Conservation (phyloP, 345 rosid genomes). For the Bruguiera parviflora region DNA sequence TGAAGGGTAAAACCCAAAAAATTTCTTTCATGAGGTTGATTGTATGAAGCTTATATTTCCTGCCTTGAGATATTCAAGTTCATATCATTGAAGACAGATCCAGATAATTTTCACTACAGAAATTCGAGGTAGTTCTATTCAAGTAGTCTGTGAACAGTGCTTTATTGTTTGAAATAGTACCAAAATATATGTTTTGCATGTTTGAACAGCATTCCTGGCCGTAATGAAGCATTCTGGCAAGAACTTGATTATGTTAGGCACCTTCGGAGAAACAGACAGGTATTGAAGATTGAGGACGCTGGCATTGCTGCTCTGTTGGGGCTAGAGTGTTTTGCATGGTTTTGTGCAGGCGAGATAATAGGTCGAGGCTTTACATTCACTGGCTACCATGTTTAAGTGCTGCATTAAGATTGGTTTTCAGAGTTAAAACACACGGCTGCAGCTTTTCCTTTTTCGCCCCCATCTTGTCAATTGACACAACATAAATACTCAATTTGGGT, state of each 20-base stretch:
- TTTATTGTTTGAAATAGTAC: no score
- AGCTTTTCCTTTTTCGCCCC: neutral
- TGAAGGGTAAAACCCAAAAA: no score
- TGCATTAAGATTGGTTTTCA: neutral
- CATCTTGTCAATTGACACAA: neutral
- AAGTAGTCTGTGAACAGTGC: no score
- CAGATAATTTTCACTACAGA: no score
- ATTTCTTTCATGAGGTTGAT: no score
- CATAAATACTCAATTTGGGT: neutral
- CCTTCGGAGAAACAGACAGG: conserved; percentile 62
- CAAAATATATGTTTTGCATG: no score
- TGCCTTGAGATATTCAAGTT: no score
- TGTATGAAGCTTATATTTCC: no score
- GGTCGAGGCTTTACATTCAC: conserved; percentile 90
- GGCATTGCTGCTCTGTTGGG: conserved; percentile 79
- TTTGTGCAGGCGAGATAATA: conserved; percentile 73
- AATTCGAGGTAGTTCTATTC: neutral
- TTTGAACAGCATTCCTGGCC: conserved; percentile 57
- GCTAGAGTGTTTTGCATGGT: conserved; percentile 90
- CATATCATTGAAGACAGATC: no score
- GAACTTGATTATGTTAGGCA: conserved; percentile 59
- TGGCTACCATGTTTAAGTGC: conserved; percentile 61
- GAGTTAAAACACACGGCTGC: neutral
- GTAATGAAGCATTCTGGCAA: conserved; percentile 68
- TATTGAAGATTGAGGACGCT: conserved; percentile 74